These are phyloP conservation scores for Ascochyta lentis DNA, from an alignment of 2,329 filamentous ascomycete genomes.

Conservation along the genomic window DNA sequence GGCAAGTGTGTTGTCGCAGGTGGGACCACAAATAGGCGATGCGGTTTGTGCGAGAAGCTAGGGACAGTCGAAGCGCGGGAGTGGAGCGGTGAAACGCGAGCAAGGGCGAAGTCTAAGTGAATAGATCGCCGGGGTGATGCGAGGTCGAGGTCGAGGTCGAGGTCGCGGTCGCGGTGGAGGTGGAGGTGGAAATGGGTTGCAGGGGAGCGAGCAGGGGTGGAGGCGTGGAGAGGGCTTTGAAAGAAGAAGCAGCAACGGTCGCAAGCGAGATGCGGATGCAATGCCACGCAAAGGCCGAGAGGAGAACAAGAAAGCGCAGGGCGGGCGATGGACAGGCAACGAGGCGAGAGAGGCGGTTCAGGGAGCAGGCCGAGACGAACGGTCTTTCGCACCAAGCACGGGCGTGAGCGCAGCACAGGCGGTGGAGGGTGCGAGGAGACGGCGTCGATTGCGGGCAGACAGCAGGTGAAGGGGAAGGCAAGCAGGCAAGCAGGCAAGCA, in stretches of 20 bases:
- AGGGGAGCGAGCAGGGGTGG: conserved; percentile 15
- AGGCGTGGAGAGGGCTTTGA: conserved; percentile 9
- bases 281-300: conserved; percentile 16
- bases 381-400: conserved; percentile 9
- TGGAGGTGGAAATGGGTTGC: conserved; percentile 14
- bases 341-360: conserved; percentile 3
- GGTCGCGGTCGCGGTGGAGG: too few relatives aligned
- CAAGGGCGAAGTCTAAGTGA: conserved; percentile 49
- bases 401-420: conserved; percentile 22
- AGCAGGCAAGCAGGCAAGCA: too few relatives aligned
- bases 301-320: conserved; percentile 11
- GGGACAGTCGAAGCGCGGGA: conserved; percentile 11
- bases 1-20: conserved; percentile 21
- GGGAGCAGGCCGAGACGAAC: conserved; percentile 9
- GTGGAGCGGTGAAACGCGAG: conserved; percentile 30
- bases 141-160: conserved; percentile 7
- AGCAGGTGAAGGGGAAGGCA: conserved; percentile 10
- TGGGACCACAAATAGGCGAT: conserved; percentile 22
- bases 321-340: conserved; percentile 13
- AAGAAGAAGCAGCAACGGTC: conserved; percentile 25
- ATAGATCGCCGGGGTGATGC: conserved; percentile 47
- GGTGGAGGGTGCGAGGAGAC: conserved; percentile 9
- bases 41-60: conserved; percentile 19
- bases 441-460: conserved; percentile 11
- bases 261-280: conserved; percentile 24